Evolutionary conservation across 768 basidiomycete genomes (phyloP), one percentile per base, ranked within the genome.

Genomic region (Termitomyces bulborhizus): DNA sequence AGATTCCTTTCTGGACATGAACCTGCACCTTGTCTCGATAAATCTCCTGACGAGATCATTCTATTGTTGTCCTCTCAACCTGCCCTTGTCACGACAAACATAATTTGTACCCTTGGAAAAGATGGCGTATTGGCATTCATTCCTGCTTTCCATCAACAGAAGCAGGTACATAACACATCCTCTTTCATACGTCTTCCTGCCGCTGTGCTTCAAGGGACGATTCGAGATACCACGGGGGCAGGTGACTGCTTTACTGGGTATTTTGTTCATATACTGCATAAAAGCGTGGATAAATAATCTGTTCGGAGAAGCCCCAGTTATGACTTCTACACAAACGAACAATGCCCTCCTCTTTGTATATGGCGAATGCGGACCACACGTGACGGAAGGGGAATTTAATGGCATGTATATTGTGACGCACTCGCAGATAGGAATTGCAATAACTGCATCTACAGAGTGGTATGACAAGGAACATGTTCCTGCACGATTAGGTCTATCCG

Each of bases 171-270:
- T 11, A 61, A 56, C 9, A 46, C 58, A 3, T 55, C 66, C 11
- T 62, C 63, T 13, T 60, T 68, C 7, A 60, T 78, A 18, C 69
- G 73, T 55, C 57, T 81, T n/a, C 80, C 79, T 1, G 82, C 82
- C 4, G 76, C 76, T 2, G 65, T 64, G 44, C 64, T 84, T 13
- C 56, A 69, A 36, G 77, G 73, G 4, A 59, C 65, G 0, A 68
- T 72, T 4, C 62, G 67, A 15, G 83, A 85, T 61, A 84, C 82
- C 3, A 85, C 84, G 0, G 84, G 84, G 9, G 84, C 84, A 1
- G 84, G 84, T 0, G 84, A 85, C 59, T 83, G 82, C 56, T 84
- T 84, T 62, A 75, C 82, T 0, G 84, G 84, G 12, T 85, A 82
- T 60, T 73, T 84, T 58, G 77, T 83, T 13, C 70, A 74, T 42